Conservation (phyloP, 768 basidiomycete species). For the Trametes villosa region DNA sequence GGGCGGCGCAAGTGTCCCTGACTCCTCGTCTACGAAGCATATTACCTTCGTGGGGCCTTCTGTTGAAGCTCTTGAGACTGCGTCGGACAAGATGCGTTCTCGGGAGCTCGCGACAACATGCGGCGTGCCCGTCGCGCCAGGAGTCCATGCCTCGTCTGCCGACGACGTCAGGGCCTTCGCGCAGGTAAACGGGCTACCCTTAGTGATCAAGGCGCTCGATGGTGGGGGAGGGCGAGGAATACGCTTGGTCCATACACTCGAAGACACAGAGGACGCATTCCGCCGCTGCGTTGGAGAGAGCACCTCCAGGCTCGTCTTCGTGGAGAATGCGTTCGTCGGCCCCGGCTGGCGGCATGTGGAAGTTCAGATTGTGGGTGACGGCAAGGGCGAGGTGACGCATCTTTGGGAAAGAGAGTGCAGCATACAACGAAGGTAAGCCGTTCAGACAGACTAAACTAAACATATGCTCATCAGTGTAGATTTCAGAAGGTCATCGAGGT, state of each 20-base stretch:
- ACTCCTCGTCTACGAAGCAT: neutral
- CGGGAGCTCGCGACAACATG: slow-evolving; percentile 33
- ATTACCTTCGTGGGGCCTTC: slow-evolving; percentile 36
- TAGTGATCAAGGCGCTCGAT: slow-evolving; percentile 40
- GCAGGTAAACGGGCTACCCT: slow-evolving; percentile 30
- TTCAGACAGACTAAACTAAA: neutral
- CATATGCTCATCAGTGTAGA: slow-evolving; percentile 3
- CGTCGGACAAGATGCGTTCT: slow-evolving; percentile 31
- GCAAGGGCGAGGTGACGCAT: slow-evolving; percentile 32
- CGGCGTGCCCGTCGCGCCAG: slow-evolving; percentile 38
- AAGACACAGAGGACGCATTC: slow-evolving; percentile 14
- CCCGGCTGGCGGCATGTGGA: slow-evolving; percentile 43
- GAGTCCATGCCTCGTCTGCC: slow-evolving; percentile 28
- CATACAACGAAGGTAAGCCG: slow-evolving; percentile 37
- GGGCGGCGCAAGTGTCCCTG: neutral
- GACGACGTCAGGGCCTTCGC: slow-evolving; percentile 31
- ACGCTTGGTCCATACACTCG: slow-evolving; percentile 6
- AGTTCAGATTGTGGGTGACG: slow-evolving; percentile 41
- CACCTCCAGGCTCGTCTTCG: slow-evolving; percentile 28
- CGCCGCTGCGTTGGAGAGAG: slow-evolving; percentile 19
- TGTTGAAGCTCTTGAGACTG: slow-evolving; percentile 27
- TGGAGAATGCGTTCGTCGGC: slow-evolving; percentile 38
- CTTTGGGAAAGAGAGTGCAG: slow-evolving; percentile 42
- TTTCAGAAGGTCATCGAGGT: slow-evolving; percentile 45
- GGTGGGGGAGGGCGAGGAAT: slow-evolving; percentile 43